Evolutionary conservation across 345 rosid species (phyloP), one percentile per base, ranked within the genome.

Genomic region (Dovyalis caffra): DNA sequence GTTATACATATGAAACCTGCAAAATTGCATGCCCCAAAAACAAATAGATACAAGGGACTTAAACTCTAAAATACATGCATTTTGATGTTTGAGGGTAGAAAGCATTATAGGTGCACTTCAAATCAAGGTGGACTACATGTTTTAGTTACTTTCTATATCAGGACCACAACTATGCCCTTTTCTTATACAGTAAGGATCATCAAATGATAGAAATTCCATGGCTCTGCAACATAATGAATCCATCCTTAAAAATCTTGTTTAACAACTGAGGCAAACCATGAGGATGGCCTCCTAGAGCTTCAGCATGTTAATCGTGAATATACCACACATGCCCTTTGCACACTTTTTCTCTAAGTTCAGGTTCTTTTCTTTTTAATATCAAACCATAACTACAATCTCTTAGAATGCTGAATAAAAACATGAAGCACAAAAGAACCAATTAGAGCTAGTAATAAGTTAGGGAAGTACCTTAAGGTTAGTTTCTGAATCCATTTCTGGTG

Each of bases 401-500:
- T 28, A 37, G 12, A 71, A 28, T 66, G 40, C 33, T 51, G 71
- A 28, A 72, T 33, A 34, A 56, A 53, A 14, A 56, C 60, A 29
- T 69, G 21, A 3, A n/a, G n/a, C 51, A 53, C 23, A 60, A 66
- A 63, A 21, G 45, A 14, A 43, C 3, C n/a, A 77, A 68, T 26
- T 33, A 65, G 68, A 73, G 43, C 29, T 67, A 14, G 33, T 6
- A 23, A 32, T 43, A 10, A 75, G 66, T 45, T 65, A 71, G 72
- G 77, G 40, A 75, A 32, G 28, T 58, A 92, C 99, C 99, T 88
- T 84, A 58, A 70, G 78, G 76, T 88, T 88, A 45, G 73, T 47
- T 74, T 87, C 85, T 32, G 87, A 86, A 80, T 91, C 91, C 75
- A 90, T 75, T 64, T 75, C 74, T 1, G 92, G 99, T 38, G 76